Percentiles rank a stretch among this genome's conserved stretches.
phyloP scores from a whole-genome alignment of 495 filamentous ascomycete genomes.

The Aspergillus ellipticus region DNA sequence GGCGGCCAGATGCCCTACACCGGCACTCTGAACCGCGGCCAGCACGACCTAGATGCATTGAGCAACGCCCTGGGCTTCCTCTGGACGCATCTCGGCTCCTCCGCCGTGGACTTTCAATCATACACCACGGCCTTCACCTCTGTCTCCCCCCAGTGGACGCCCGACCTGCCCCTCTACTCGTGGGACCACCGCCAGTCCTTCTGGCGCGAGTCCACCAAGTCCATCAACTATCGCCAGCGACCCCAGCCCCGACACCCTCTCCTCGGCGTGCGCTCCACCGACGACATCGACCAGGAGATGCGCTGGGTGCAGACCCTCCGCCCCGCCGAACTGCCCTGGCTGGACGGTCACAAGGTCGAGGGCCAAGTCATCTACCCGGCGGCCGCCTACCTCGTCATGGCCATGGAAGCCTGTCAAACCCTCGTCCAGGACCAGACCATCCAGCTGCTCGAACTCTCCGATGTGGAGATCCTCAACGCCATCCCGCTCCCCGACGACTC shows the following conservation, averaged over 20 bases:
- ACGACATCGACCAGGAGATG: not conserved
- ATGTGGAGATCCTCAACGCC: not conserved
- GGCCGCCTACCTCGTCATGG: not conserved
- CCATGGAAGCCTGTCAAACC: not conserved
- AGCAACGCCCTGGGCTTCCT: constrained; percentile 41
- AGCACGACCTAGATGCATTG: constrained; percentile 32
- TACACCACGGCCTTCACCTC: not conserved
- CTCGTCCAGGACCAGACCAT: not conserved
- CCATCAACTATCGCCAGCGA: not conserved
- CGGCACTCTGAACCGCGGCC: constrained; percentile 18
- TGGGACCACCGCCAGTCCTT: not conserved
- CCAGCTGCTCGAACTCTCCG: not conserved
- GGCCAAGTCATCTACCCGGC: not conserved
- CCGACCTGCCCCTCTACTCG: not conserved
- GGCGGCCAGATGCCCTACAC: constrained; percentile 26
- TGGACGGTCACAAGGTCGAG: not conserved
- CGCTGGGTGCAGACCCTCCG: not conserved
- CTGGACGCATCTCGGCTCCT: constrained; percentile 37
- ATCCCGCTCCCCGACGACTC: not conserved
- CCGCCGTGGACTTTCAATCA: constrained; percentile 6
- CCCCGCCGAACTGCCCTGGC: not conserved
- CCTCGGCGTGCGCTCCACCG: not conserved
- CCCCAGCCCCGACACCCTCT: not conserved
- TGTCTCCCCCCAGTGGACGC: not conserved
- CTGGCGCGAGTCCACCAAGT: not conserved